phyloP scores from a whole-genome alignment of 768 basidiomycete genomes.

The Xerocomellus amylosporus region DNA sequence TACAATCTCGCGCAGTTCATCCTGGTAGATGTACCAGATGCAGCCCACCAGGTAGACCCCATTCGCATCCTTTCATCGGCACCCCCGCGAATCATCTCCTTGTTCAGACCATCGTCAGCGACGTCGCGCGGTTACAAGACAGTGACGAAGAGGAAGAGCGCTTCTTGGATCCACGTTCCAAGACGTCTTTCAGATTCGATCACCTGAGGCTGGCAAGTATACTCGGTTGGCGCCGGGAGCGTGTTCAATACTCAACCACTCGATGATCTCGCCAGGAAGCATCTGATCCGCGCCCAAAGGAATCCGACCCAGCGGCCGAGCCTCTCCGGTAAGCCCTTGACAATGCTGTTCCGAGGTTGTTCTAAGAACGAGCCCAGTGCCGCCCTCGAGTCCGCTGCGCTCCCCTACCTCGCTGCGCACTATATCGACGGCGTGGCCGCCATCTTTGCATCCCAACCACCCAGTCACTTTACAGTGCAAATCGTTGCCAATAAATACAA shows the following conservation, averaged over 20 bases:
- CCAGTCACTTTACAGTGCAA: slow-evolving; percentile 61
- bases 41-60: slow-evolving; percentile 64
- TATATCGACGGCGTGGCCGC: slow-evolving; percentile 76
- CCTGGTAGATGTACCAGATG: slow-evolving; percentile 77
- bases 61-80: not conserved
- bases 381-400: slow-evolving; percentile 65
- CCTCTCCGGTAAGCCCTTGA: slow-evolving; percentile 60
- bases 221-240: slow-evolving; percentile 2
- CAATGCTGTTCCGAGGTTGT: not conserved
- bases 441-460: slow-evolving; percentile 57
- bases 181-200: slow-evolving; percentile 78
- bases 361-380: slow-evolving; percentile 40
- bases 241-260: slow-evolving; percentile 1
- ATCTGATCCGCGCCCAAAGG: slow-evolving; percentile 63
- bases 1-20: slow-evolving; percentile 91
- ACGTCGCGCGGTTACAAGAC: slow-evolving; percentile 53
- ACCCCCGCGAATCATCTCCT: not conserved
- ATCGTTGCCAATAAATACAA: slow-evolving; percentile 97
- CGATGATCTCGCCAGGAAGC: slow-evolving; percentile 54
- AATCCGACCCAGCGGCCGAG: slow-evolving; percentile 64
- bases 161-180: slow-evolving; percentile 81
- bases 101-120: slow-evolving; percentile 78
- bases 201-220: slow-evolving; percentile 73
- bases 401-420: slow-evolving; percentile 75
- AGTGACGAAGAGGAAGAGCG: slow-evolving; percentile 51